Evolutionary conservation across 108 stramenopile species (phyloP).

Genomic region (Nitzschia sp.): DNA sequence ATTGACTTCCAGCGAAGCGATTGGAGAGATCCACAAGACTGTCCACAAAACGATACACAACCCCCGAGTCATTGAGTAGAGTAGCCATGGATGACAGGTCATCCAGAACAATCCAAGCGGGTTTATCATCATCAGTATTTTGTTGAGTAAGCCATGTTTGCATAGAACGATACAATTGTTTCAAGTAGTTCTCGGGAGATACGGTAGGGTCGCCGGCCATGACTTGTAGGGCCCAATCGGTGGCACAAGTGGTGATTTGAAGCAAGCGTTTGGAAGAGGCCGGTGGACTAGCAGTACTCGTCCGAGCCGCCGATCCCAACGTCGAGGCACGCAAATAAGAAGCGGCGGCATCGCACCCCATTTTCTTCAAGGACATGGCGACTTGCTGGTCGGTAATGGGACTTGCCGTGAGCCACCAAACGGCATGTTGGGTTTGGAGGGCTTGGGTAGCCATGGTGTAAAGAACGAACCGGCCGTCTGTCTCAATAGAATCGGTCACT

Average conservation of each 20-base stretch:
- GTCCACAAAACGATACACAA: conserved; percentile 50
- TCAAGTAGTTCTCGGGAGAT: conserved; percentile 29
- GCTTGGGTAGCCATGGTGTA: conserved; percentile 32
- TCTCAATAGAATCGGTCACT: conserved; percentile 47
- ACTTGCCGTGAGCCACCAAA: conserved; percentile 45
- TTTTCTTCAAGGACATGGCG: conserved; percentile 38
- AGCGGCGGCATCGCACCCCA: conserved; percentile 40
- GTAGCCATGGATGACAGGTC: conserved; percentile 57
- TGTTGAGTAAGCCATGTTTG: conserved; percentile 23
- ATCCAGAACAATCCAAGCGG: conserved; percentile 58
- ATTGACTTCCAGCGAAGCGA: not conserved
- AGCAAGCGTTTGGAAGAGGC: not conserved
- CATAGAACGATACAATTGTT: conserved; percentile 26
- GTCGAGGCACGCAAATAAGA: not conserved
- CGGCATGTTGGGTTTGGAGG: not conserved
- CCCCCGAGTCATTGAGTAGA: conserved; percentile 33
- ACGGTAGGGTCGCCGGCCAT: not conserved
- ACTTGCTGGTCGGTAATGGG: conserved; percentile 29
- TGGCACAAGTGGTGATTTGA: conserved; percentile 23
- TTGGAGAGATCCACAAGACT: conserved; percentile 14
- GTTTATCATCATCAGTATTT: not conserved
- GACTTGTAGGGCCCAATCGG: conserved; percentile 22
- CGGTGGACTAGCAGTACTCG: not conserved
- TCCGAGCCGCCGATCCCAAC: not conserved
- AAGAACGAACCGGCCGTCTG: conserved; percentile 48